phyloP scores from a whole-genome alignment of 108 stramenopile species.

The Cyclotella baltica region DNA sequence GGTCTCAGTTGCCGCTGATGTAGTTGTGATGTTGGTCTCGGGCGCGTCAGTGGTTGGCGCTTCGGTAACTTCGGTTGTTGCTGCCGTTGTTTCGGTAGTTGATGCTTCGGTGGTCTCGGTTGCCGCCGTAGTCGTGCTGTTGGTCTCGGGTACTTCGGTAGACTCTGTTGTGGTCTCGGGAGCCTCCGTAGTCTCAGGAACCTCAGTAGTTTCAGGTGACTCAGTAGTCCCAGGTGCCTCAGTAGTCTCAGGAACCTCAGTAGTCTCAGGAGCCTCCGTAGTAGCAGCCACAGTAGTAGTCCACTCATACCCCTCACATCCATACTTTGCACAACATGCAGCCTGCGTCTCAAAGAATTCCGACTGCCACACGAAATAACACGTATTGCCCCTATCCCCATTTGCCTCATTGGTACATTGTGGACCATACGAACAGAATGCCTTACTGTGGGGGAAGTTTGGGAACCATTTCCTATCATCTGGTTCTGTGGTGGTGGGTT shows the following conservation, averaged over 20 bases:
- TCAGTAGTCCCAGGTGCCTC: background rate
- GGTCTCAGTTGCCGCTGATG: background rate
- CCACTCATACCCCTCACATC: background rate
- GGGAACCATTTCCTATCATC: background rate
- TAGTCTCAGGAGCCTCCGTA: slow-evolving; percentile 1
- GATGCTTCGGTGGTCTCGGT: background rate
- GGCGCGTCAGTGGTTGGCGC: background rate
- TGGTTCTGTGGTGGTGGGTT: background rate
- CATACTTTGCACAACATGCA: background rate
- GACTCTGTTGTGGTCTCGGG: background rate
- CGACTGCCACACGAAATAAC: slow-evolving; percentile 11
- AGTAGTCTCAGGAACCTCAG: background rate
- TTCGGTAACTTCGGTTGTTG: background rate
- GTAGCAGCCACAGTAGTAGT: background rate
- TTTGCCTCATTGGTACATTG: background rate
- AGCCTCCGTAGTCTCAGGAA: background rate
- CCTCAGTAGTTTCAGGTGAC: slow-evolving; percentile 2
- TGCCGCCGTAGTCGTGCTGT: background rate
- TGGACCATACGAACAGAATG: background rate
- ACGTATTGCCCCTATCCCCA: background rate
- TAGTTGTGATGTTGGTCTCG: background rate
- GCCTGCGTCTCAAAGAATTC: background rate
- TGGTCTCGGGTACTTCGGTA: background rate
- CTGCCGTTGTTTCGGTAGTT: background rate
- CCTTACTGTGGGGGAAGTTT: slow-evolving; percentile 1